Percentiles rank a stretch among this genome's conserved stretches.
phyloP scores from a whole-genome alignment of 345 rosid genomes.

The Abelmoschus esculentus region DNA sequence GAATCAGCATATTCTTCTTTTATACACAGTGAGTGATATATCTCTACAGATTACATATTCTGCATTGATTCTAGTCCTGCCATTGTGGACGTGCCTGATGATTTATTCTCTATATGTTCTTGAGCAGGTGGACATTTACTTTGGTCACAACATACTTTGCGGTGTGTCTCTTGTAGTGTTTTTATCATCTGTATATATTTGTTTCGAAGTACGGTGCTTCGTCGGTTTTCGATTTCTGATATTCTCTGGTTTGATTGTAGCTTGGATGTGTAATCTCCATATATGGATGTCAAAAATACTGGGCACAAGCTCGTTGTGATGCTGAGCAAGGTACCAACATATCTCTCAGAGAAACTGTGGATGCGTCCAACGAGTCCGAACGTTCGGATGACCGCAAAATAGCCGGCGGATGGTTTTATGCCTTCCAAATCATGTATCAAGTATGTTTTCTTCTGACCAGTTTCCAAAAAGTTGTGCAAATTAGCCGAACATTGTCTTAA shows the following conservation, averaged over 20 bases:
- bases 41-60: neutral
- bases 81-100: neutral
- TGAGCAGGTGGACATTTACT: conserved; percentile 80
- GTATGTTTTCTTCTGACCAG: conserved; percentile 21
- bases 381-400: conserved; percentile 23
- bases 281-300: conserved; percentile 37
- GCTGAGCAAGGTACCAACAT: conserved; percentile 44
- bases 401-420: conserved; percentile 45
- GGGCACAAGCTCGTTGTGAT: conserved; percentile 22
- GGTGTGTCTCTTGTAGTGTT: conserved; percentile 37
- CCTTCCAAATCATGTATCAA: conserved; percentile 69
- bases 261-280: conserved; percentile 63
- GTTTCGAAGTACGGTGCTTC: neutral
- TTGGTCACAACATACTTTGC: conserved; percentile 75
- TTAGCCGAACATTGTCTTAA: neutral
- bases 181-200: conserved; percentile 10
- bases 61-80: neutral
- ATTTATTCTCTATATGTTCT: neutral
- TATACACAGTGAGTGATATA: conserved; percentile 81
- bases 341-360: conserved; percentile 35
- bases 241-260: conserved; percentile 33
- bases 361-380: conserved; percentile 23
- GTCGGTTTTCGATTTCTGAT: conserved; percentile 4
- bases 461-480: neutral
- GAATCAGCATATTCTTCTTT: conserved; percentile 65